Evolutionary conservation across 2,329 filamentous ascomycete genomes (phyloP), one percentile per base, ranked within the genome.

Genomic region (Calycina herbarum): DNA sequence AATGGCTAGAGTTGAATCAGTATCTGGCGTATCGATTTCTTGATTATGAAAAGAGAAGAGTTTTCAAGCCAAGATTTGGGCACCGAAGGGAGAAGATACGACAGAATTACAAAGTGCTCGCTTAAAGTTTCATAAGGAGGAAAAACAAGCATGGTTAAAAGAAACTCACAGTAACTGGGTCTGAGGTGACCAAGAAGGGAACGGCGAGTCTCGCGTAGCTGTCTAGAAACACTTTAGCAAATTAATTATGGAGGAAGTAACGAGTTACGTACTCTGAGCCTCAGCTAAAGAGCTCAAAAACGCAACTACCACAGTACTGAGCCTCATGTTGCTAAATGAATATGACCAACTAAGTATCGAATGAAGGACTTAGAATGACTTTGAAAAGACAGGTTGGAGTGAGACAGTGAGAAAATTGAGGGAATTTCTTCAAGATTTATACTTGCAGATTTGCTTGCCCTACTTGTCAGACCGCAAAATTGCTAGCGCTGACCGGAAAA

Each of bases 1-100:
- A 82, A 73, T 17, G 82, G 81, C 35, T 69, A 59, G 59, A 59
- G 11, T n/a, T 20, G 42, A 75, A 79, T 57, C 35, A 45, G 56
- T n/a, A 35, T 10, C 13, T 11, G 24, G 11, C 27, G 17, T n/a
- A 31, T 35, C 27, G 6, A 29, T 35, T 29, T 10, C 5, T 24
- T 24, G 11, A 27, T 57, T 33, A 31, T 31, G 8, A 33, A n/a
- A 27, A n/a, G 33, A 35, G 13, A 57, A 31, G 27, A 35, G 17
- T n/a, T 8, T 57, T 57, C 11, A 57, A 57, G 27, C 27, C 4
- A 57, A 57, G 7, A 5, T 3, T 31, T 57, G 11, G 13, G 24
- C 48, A 24, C 6, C 27, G 3, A 57, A 13, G 29, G 3, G 8
- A 31, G 15, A 35, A 35, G 3, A 35, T 11, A 51, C 11, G 27